Evolutionary conservation across 2,329 filamentous ascomycete genomes (phyloP), one percentile per base, ranked within the genome.

Genomic region (Cytospora piceae): DNA sequence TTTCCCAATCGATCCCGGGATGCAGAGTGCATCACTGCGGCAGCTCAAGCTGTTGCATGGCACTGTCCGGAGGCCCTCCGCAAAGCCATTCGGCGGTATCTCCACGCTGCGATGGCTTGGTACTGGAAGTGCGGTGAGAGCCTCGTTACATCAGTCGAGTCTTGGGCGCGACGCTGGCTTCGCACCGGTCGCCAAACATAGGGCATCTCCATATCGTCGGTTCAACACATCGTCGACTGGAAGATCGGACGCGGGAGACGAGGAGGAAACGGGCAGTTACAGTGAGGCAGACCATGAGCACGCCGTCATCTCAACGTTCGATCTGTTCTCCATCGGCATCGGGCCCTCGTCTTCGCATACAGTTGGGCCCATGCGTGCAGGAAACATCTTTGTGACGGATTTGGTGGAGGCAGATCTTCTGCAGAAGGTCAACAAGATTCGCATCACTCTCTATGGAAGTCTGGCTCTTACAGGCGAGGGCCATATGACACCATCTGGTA

Each of bases 341-440:
- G 81, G 81, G 0, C 81, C 81, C 14, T 83, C 81, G 0, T 83
- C 81, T 2, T 83, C 81, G 14, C 81, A 83, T 71, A 83, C 81
- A 0, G 81, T 83, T 29, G 81, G 81, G 0, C 81, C 81, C 22
- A 83, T 83, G 81, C 79, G 81, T 22, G 81, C 81, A 8, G 81
- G 81, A 39, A 82, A 82, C 70, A 83, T 83, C 69, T 83, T 83
- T 67, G 77, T 83, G 27, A 74, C 79, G 20, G 81, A 83, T 64
- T 72, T 83, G 12, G 74, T 76, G 54, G 80, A 83, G 63, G 80
- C 81, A 24, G 76, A 76, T 22, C 71, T 83, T 3, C 72, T 83
- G 58, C 74, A 77, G 20, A 78, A 78, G 65, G 81, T 83, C 58
- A 72, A 81, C 71, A 80, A 77, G 69, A 82, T 83, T 60, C 79